Evolutionary conservation across 2,329 filamentous ascomycete species (phyloP), one percentile per base, ranked within the genome.

Genomic region (Bipolaris sorokiniana): DNA sequence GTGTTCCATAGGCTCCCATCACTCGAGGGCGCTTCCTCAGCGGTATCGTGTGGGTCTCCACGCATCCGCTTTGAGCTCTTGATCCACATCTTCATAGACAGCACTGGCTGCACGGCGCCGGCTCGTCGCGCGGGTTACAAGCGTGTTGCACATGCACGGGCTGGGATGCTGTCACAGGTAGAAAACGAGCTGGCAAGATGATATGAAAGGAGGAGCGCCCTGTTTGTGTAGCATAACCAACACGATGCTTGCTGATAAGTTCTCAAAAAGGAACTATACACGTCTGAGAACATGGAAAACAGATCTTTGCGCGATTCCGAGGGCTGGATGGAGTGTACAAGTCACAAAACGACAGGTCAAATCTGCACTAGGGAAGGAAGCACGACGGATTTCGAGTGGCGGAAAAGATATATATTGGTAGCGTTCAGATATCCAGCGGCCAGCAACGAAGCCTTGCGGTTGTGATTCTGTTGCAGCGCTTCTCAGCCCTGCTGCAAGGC

Each of bases 401-500:
- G 22, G 38, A 38, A 38, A 40, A 33, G 7, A 48, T 44, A 31
- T 22, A n/a, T n/a, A 3, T 7, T 42, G 1, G 18, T 37, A 15
- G 11, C 37, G 13, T 28, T 15, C 2, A n/a, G 9, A 11, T 11
- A 28, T n/a, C 2, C 31, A 36, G 33, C 31, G 42, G 40, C 42
- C 15, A 31, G 42, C 34, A 48, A 48, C 53, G 47, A 56, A 49
- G 36, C 48, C 42, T 36, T 22, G n/a, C 6, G 6, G 18, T 20
- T 26, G 34, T 28, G 22, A 31, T 54, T 40, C 9, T 36, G 11
- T 37, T 40, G 28, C 23, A 41, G 46, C 34, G 52, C 48, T 56
- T 40, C 55, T 71, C 70, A 75, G 71, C 69, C 70, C 62, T 74
- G 68, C 71, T 72, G 71, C 69, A 75, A 74, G 71, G 72, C 66